Percentiles rank a stretch among this genome's conserved stretches.
phyloP scores from a whole-genome alignment of 2,329 filamentous ascomycete genomes.

The Arthrobotrys sinensis region DNA sequence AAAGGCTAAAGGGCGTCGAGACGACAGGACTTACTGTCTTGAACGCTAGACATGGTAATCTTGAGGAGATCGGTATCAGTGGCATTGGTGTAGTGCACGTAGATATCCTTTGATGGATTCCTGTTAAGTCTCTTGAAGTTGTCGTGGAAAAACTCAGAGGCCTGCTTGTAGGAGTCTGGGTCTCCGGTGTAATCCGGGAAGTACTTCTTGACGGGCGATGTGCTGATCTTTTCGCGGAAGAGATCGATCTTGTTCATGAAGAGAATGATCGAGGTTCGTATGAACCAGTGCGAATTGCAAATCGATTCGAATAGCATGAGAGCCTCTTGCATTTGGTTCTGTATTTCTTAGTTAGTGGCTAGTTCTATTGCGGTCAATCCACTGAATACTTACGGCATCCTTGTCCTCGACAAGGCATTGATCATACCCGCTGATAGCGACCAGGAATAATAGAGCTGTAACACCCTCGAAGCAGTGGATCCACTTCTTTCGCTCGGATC shows the following conservation, averaged over 20 bases:
- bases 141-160: constrained; percentile 85
- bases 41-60: constrained; percentile 87
- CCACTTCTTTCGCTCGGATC: constrained; percentile 97
- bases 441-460: constrained; percentile 90
- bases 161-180: constrained; percentile 79
- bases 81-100: constrained; percentile 75
- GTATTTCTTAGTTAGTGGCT: constrained; percentile 20
- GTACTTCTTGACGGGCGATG: constrained; percentile 80
- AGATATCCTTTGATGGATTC: constrained; percentile 73
- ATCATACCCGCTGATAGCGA: constrained; percentile 95
- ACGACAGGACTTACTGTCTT: constrained; percentile 73
- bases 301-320: constrained; percentile 90
- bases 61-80: constrained; percentile 82
- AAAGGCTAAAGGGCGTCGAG: background rate
- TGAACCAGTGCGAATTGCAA: constrained; percentile 89
- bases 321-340: constrained; percentile 94
- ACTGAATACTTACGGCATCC: constrained; percentile 80
- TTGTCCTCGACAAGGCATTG: constrained; percentile 97
- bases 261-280: constrained; percentile 83
- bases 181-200: constrained; percentile 85
- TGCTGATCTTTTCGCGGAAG: constrained; percentile 81
- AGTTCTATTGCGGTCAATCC: background rate
- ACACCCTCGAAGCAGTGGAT: constrained; percentile 97
- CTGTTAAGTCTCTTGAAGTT: constrained; percentile 84
- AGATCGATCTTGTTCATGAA: constrained; percentile 92